Percentiles rank a stretch among this genome's conserved stretches.
Evolutionary conservation across 2,329 filamentous ascomycete species (phyloP).

Genomic region (Penicillium decumbens): DNA sequence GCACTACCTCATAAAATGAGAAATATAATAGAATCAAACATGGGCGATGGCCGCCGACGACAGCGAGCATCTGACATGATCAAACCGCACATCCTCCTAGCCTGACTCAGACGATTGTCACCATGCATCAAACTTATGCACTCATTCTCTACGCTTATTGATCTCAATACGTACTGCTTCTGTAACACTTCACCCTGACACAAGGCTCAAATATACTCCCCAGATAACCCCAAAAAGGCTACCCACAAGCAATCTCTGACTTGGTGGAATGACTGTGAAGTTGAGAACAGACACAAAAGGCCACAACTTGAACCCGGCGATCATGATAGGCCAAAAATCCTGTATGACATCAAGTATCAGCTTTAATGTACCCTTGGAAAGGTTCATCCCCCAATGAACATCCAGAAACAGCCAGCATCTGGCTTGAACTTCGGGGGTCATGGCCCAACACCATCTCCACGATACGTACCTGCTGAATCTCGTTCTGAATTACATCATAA

Average conservation of each 20-base stretch:
- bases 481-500: conserved; percentile 28
- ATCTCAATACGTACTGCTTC: not conserved
- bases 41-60: not conserved
- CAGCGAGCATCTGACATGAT: not conserved
- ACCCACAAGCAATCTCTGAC: conserved; percentile 33
- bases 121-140: not conserved
- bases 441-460: not conserved
- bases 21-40: too few species aligned
- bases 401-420: too few species aligned
- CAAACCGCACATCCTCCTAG: not conserved
- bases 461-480: conserved; percentile 32
- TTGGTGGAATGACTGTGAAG: conserved; percentile 37
- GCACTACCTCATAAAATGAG: too few species aligned
- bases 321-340: conserved; percentile 37
- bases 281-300: conserved; percentile 38
- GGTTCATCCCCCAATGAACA: not conserved
- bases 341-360: conserved; percentile 7
- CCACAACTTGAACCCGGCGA: conserved; percentile 40
- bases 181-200: conserved; percentile 18
- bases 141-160: not conserved
- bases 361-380: not conserved
- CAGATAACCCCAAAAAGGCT: conserved; percentile 37
- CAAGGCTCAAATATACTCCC: conserved; percentile 39
- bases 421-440: not conserved
- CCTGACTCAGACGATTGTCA: not conserved